A percentile compares a stretch with the other conserved stretches of the same genome.
These are phyloP conservation scores for Fraxinus ornus DNA, from an alignment of 305 asterid genomes.

Conservation along the genomic window DNA sequence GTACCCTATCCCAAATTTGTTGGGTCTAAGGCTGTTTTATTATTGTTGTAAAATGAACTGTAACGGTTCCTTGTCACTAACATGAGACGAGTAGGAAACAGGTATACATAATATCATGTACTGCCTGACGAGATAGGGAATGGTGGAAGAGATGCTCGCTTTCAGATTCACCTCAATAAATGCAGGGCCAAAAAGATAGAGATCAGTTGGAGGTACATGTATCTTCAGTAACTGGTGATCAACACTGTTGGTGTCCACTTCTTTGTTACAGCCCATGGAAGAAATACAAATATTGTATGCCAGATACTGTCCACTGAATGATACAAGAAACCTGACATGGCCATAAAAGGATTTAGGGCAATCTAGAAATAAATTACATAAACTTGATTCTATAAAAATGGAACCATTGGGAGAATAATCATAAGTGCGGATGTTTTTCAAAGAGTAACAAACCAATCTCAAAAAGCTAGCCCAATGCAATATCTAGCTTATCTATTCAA, in stretches of 20 bases:
- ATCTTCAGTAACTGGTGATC: constrained; percentile 74
- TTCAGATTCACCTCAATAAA: constrained; percentile 65
- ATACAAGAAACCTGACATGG: constrained; percentile 69
- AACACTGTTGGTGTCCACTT: constrained; percentile 28
- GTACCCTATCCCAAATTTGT: neutral
- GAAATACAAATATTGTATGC: constrained; percentile 49
- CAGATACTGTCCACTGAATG: constrained; percentile 76
- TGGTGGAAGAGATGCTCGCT: neutral
- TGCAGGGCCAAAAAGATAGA: constrained; percentile 66
- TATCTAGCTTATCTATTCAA: neutral
- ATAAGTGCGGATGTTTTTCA: neutral
- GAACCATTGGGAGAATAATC: neutral
- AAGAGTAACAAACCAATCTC: neutral
- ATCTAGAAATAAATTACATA: neutral
- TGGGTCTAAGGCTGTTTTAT: neutral
- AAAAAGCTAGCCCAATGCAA: neutral
- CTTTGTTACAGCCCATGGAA: constrained; percentile 44
- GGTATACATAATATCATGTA: neutral
- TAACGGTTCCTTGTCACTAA: neutral
- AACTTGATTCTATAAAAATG: neutral
- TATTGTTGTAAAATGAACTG: neutral
- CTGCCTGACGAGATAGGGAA: neutral
- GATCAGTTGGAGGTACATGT: constrained; percentile 58
- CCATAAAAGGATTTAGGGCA: neutral
- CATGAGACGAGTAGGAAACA: neutral